Conservation (phyloP, 768 basidiomycete genomes). For the Pleurotus citrinopileatus region DNA sequence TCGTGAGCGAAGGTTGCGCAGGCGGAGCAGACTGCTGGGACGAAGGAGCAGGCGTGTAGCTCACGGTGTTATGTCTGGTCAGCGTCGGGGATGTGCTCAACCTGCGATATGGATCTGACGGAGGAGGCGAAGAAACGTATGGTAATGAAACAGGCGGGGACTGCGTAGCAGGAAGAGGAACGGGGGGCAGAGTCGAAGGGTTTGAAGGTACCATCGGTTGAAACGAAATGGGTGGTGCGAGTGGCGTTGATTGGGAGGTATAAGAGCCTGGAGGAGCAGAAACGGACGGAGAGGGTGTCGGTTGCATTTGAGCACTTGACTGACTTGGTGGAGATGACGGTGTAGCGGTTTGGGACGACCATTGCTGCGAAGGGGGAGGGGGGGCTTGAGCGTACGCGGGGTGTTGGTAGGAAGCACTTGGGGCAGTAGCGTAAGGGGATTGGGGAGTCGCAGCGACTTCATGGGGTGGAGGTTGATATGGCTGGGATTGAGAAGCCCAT, state of each 20-base stretch:
- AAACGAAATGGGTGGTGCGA: not conserved
- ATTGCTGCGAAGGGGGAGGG: constrained; percentile 26
- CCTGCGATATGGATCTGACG: constrained; percentile 10
- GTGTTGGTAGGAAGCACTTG: constrained; percentile 11
- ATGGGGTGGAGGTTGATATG: constrained; percentile 19
- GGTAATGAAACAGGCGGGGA: not conserved
- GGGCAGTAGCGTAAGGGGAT: constrained; percentile 13
- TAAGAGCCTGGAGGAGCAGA: constrained; percentile 16
- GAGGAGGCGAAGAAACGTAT: constrained; percentile 12
- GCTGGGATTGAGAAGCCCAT: constrained; percentile 29
- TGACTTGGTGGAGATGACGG: constrained; percentile 15
- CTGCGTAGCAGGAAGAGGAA: too few relatives aligned
- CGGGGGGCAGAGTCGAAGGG: constrained; percentile 9
- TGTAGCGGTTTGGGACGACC: not conserved
- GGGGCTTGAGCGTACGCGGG: constrained; percentile 22
- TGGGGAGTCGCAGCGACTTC: constrained; percentile 15
- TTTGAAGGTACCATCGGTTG: constrained; percentile 2
- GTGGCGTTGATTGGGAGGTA: constrained; percentile 16
- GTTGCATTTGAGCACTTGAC: not conserved
- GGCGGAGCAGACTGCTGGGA: constrained; percentile 8
- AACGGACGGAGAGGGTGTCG: constrained; percentile 11
- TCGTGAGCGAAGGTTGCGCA: constrained; percentile 13
- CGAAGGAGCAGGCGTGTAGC: not conserved
- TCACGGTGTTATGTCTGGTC: constrained; percentile 26
- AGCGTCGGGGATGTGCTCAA: constrained; percentile 11